Base-by-base conservation (phyloP, 495 filamentous ascomycete genomes). In the Penicillium robsamsonii region DNA sequence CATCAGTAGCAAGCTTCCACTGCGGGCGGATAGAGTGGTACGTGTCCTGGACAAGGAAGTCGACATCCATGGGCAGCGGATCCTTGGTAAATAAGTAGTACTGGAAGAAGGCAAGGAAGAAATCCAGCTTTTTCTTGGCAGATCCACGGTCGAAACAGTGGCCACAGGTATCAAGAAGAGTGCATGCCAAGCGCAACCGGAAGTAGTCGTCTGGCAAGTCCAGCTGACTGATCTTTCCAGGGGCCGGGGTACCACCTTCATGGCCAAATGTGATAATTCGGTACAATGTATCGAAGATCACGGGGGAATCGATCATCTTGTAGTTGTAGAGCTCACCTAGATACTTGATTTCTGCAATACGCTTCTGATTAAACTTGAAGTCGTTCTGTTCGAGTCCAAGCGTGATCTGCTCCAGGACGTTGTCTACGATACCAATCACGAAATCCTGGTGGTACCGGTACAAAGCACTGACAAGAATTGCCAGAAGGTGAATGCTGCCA, bases 301-400 rank as follows among this genome's bases (percentile, higher is more conserved):
- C 88, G 0, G 90, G 89, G 20, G 95, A 94, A 67, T 99, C 94
- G 47, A 99, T 83, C 86, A 97, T 91, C 53, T 94, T 87, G 73
- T 97, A 99, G 62, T 96, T 96, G 77, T 99, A 99, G 37, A 99
- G 82, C 77, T 99, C 94, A 13, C 88, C 93, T 13, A 99, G 79
- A 65, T 97, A 99, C 64, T 97, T 97, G 63, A 96, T 89, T 68
- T 97, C 92, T 4, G 94, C 92, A 53, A 97, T 84, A 27, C 94
- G 89, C 56, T 94, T 88, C 72, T 99, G 94, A 68, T 96, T 97
- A 76, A 90, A 95, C 67, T 93, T 91, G 83, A 97, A 99, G 69
- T 97, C 93, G 59, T 96, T 97, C 59, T 89, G 84, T 71, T 99
- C 94, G 8, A 99, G 79, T 4, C 93, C 95, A 49, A 93, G 77